Evolutionary conservation across 768 basidiomycete genomes (phyloP).

Genomic region (Lactifluus rugatus): DNA sequence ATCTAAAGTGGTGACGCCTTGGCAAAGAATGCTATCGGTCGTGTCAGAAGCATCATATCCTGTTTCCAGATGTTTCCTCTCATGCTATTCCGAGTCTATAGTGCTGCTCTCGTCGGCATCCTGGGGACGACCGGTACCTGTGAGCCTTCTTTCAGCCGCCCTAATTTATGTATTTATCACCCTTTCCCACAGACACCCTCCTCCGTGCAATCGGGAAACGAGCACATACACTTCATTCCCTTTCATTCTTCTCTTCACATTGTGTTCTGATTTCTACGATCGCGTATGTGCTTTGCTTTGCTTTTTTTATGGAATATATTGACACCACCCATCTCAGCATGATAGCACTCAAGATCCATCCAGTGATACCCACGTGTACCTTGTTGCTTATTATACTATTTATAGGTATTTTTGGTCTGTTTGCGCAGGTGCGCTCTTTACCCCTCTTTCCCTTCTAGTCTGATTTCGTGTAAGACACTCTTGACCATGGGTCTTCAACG

Average conservation of each 20-base stretch:
- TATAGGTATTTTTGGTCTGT: conserved; percentile 45
- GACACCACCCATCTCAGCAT: conserved; percentile 29
- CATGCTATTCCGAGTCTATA: conserved; percentile 23
- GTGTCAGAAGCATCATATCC: conserved; percentile 29
- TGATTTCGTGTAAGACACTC: conserved; percentile 31
- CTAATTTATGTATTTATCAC: not conserved
- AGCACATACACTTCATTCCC: conserved; percentile 64
- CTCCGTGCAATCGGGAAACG: conserved; percentile 65
- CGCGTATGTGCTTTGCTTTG: conserved; percentile 19
- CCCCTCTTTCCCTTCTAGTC: not conserved
- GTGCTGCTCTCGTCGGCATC: conserved; percentile 55
- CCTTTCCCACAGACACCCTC: conserved; percentile 31
- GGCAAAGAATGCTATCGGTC: conserved; percentile 50
- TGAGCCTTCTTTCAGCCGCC: conserved; percentile 28
- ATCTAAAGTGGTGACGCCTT: conserved; percentile 19
- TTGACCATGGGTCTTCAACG: conserved; percentile 54
- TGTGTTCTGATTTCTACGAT: conserved; percentile 36
- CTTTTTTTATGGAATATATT: not conserved
- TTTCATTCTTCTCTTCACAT: conserved; percentile 55
- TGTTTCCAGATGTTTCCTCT: not conserved
- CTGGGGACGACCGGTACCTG: conserved; percentile 58
- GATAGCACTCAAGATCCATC: conserved; percentile 29
- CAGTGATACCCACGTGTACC: conserved; percentile 38
- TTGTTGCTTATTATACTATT: conserved; percentile 40
- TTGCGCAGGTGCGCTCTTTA: conserved; percentile 29